Conservation (phyloP, 2,329 filamentous ascomycete genomes). For the Colletotrichum liaoningense region DNA sequence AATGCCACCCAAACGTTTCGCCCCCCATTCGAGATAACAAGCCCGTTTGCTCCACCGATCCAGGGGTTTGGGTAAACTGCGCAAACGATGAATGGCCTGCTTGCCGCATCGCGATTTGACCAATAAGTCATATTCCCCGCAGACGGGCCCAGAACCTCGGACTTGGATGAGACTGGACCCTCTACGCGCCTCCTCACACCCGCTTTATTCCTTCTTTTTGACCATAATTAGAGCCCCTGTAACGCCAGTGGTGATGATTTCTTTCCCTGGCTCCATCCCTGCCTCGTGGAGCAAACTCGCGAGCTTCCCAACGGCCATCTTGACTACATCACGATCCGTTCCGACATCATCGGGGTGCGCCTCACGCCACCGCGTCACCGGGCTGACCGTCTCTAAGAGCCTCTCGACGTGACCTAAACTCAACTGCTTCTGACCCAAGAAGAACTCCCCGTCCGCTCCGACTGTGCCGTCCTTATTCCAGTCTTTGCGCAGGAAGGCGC, state of each 20-base stretch:
- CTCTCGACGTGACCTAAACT: constrained; percentile 50
- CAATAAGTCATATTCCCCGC: background rate
- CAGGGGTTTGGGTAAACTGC: background rate
- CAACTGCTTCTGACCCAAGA: constrained; percentile 36
- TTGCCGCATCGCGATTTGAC: background rate
- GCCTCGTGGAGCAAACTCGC: constrained; percentile 45
- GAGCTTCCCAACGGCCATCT: constrained; percentile 41
- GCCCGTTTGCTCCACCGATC: background rate
- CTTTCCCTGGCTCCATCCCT: constrained; percentile 48
- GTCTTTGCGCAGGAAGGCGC: constrained; percentile 52
- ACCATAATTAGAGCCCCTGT: constrained; percentile 44
- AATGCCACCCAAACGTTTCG: background rate
- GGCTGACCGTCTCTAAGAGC: constrained; percentile 51
- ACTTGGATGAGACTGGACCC: background rate
- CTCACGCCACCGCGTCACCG: constrained; percentile 56
- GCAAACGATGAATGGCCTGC: too few relatives aligned
- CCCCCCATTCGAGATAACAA: too few relatives aligned
- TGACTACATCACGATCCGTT: constrained; percentile 53
- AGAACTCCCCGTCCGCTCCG: constrained; percentile 42
- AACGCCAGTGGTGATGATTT: constrained; percentile 41
- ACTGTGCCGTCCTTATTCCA: constrained; percentile 50
- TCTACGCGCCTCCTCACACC: background rate
- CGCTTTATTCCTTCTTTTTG: constrained; percentile 40
- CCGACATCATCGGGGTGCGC: constrained; percentile 53
- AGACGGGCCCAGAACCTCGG: background rate